phyloP scores from a whole-genome alignment of 2,329 filamentous ascomycete genomes.

The Gremmenia infestans region DNA sequence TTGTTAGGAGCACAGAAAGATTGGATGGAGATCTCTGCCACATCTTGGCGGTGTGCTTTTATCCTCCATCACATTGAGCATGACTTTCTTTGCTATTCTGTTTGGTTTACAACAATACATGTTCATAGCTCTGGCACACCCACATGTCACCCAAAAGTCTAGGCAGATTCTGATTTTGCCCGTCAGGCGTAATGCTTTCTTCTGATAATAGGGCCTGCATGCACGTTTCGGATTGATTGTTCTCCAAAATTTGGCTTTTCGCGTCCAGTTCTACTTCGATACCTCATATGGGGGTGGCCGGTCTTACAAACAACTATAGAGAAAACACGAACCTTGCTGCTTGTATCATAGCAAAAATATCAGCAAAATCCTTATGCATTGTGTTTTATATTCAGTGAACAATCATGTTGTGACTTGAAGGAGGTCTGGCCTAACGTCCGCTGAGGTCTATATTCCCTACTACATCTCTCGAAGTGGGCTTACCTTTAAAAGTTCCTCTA shows the following conservation, averaged over 20 bases:
- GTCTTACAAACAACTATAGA: slow-evolving; percentile 25
- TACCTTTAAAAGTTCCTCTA: too few species aligned
- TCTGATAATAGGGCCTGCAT: slow-evolving; percentile 14
- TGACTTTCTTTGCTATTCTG: slow-evolving; percentile 22
- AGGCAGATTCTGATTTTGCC: slow-evolving; percentile 10
- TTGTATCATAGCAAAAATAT: slow-evolving; percentile 25
- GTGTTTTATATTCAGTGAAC: not conserved
- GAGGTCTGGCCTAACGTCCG: not conserved
- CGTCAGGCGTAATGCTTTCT: slow-evolving; percentile 18
- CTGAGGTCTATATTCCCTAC: not conserved
- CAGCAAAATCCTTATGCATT: slow-evolving; percentile 4
- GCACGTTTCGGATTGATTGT: slow-evolving; percentile 18
- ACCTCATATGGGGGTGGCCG: slow-evolving; percentile 6
- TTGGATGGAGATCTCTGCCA: slow-evolving; percentile 28
- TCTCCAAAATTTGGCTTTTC: slow-evolving; percentile 17
- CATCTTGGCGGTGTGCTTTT: slow-evolving; percentile 18
- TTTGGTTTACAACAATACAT: slow-evolving; percentile 17
- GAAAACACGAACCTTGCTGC: slow-evolving; percentile 19
- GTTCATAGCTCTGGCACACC: slow-evolving; percentile 27
- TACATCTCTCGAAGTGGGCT: too few species aligned
- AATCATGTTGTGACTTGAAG: not conserved
- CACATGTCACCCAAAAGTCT: slow-evolving; percentile 20
- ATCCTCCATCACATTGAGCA: slow-evolving; percentile 17
- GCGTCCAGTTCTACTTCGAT: slow-evolving; percentile 14
- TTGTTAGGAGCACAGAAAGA: slow-evolving; percentile 28